Base-by-base conservation (phyloP, 306 rosid genomes). In the Abrus precatorius region DNA sequence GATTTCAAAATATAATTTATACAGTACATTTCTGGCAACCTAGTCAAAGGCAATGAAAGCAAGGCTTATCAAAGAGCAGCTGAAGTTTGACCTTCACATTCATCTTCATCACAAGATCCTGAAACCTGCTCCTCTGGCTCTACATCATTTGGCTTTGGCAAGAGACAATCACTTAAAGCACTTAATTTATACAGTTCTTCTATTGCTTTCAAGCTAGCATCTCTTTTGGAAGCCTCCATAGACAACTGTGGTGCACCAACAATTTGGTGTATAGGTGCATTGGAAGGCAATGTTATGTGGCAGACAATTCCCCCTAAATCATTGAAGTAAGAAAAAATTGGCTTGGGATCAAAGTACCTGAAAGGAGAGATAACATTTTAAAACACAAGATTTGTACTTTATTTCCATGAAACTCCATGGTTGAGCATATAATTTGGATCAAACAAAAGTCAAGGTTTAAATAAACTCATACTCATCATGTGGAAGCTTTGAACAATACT, bases 281-380 rank as follows among this genome's bases (percentile, higher is more conserved):
- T 95, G 74, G 98, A 78, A 56, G 99, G 99, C 65, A 95, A 83
- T 33, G 65, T 81, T 56, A 91, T 82, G 43, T 91, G 94, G 84
- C 97, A 95, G 54, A 90, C 83, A 40, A 86, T 87, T 75, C 98
- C 99, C 74, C 77, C 98, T 55, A 70, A 29, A 85, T 93, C 97
- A 84, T 93, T 94, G 28, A 80, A 87, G 86, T 78, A 95, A 86
- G 41, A 90, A 69, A 90, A 91, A 8, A 20, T 84, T 73, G 99
- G 98, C 79, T 80, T 91, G 76, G 99, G 99, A 36, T 88, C 85
- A 69, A 91, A 95, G 78, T n/a, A 91, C 95, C 99, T 95, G 87
- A 75, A 84, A 74, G 74, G 80, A 84, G 5, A 85, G 81, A 53
- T 61, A 69, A 82, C 48, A 76, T 66, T 70, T 50, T 44, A 67